Percentiles rank a stretch among this genome's conserved stretches.
phyloP scores from a whole-genome alignment of 1,284 basidiomycete genomes.

The Pseudozyma flocculosa region DNA sequence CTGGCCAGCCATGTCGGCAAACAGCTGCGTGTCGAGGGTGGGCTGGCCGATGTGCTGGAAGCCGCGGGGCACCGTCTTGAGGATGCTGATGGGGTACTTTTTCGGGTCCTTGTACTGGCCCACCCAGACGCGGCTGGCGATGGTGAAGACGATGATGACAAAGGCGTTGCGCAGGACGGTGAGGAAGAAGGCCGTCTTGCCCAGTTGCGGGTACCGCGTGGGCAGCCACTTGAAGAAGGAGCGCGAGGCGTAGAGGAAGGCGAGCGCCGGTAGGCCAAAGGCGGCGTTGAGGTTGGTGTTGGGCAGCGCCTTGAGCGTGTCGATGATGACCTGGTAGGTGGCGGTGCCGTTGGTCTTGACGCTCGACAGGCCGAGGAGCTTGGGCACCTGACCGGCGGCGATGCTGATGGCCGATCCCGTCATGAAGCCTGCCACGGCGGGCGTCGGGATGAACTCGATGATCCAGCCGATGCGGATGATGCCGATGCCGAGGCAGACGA shows the following conservation, averaged over 20 bases:
- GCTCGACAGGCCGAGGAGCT: constrained; percentile 46
- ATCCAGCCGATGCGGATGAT: constrained; percentile 91
- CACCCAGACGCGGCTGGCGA: constrained; percentile 57
- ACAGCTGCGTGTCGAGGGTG: constrained; percentile 67
- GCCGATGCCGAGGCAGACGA: constrained; percentile 89
- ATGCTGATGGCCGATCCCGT: constrained; percentile 59
- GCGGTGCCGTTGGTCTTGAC: constrained; percentile 58
- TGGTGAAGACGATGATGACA: constrained; percentile 63
- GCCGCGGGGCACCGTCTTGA: constrained; percentile 68
- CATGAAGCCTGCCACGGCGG: constrained; percentile 85
- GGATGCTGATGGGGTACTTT: constrained; percentile 80
- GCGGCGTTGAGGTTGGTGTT: constrained; percentile 78
- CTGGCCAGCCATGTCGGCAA: constrained; percentile 72
- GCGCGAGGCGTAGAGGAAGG: constrained; percentile 74
- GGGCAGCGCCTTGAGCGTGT: constrained; percentile 81
- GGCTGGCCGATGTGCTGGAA: constrained; percentile 72
- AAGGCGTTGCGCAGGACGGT: constrained; percentile 55
- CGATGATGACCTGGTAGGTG: constrained; percentile 85
- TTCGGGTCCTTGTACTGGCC: constrained; percentile 60
- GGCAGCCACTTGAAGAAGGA: constrained; percentile 66
- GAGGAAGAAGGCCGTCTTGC: constrained; percentile 64
- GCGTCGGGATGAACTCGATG: constrained; percentile 88
- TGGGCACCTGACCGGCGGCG: constrained; percentile 53
- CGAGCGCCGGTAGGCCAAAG: constrained; percentile 78
- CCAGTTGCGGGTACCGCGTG: constrained; percentile 71